Evolutionary conservation across 805 yeast genomes (phyloP), one percentile per base, ranked within the genome.

Genomic region (Saccharomycopsis sp.): DNA sequence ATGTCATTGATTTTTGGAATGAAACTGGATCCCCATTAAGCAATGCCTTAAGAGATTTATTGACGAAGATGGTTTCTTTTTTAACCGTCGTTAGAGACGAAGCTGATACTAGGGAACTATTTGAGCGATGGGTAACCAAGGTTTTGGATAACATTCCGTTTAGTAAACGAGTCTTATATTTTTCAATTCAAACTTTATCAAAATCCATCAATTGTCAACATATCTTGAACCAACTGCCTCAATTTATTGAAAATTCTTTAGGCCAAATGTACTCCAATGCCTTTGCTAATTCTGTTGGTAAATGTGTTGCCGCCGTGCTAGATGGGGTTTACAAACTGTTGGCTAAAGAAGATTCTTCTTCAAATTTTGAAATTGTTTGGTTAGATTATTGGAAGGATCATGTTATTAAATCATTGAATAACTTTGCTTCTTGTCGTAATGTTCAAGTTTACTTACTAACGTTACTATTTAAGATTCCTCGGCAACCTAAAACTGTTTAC

Each of bases 1-100:
- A 74, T 57, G 70, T 82, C 11, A 61, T 81, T 31, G 88, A 79
- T 52, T 79, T 74, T 57, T 79, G 88, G 79, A 77, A 75, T 43
- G 85, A 80, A 41, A 73, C 85, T 1, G 79, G 82, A 3, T 77
- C 84, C 2, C 79, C 94, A 0, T 59, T 85, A 22, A 77, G 81
- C 4, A 85, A 82, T 55, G 80, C 94, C 0, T 59, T 85, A 42
- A 72, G 68, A 44, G 84, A 77, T 26, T 56, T 87, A 38, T 72
- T 86, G 39, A 43, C 59, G 2, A 85, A 81, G 53, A 55, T 81
- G 40, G 58, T 81, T 8, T 50, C 54, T 1, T 64, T 77, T 19
- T 41, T 72, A 33, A 63, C 63, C 27, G 50, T 51, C 14, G 50
- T 62, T 37, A 53, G 56, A 34, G 41, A 52, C 9, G 17, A 29